phyloP scores from a whole-genome alignment of 2,329 filamentous ascomycete species.

The Fusarium piperis region DNA sequence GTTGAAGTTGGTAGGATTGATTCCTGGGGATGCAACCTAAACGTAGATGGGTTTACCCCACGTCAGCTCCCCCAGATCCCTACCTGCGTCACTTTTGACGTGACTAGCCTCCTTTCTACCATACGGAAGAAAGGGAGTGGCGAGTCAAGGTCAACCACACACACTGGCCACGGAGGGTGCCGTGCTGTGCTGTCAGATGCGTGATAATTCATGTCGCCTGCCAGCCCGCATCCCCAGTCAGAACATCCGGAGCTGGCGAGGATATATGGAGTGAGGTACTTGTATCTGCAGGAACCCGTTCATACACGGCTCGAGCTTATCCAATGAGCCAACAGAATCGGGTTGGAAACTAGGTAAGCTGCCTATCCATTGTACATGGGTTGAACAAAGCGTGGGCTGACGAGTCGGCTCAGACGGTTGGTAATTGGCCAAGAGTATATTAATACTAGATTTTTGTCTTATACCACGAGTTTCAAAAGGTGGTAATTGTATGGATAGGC shows the following conservation, averaged over 20 bases:
- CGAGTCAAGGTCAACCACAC: background rate
- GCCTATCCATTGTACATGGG: background rate
- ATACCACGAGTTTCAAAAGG: background rate
- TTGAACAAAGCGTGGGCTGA: background rate
- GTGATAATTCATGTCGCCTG: background rate
- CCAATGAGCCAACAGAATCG: background rate
- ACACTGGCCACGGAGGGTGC: background rate
- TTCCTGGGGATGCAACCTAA: background rate
- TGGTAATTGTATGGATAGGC: background rate
- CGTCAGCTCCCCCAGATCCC: background rate
- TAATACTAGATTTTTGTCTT: background rate
- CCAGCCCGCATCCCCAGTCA: background rate
- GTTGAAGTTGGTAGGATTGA: slow-evolving; percentile 1
- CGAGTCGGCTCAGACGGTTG: background rate
- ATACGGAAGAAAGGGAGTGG: background rate
- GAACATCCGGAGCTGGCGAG: background rate
- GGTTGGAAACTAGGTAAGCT: background rate
- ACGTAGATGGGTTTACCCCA: background rate
- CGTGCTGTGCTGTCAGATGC: background rate
- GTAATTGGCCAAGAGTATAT: background rate
- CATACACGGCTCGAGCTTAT: background rate
- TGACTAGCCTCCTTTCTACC: background rate
- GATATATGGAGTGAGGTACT: background rate
- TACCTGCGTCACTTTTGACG: background rate
- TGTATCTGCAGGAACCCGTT: background rate